phyloP scores from a whole-genome alignment of 192 early-diverging fungal species.

The Dissophora globulifera region DNA sequence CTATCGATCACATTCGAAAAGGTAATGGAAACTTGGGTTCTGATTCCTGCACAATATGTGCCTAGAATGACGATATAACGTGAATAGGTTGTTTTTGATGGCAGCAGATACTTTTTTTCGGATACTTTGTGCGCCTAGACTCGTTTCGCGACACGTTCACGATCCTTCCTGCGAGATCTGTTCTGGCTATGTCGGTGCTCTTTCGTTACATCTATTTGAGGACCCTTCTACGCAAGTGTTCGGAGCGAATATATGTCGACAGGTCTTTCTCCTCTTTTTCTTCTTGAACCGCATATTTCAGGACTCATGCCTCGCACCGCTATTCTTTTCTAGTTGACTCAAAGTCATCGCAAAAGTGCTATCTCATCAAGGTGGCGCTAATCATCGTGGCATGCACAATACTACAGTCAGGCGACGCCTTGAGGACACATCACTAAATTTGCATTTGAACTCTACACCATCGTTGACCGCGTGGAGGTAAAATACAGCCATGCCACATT shows the following conservation, averaged over 20 bases:
- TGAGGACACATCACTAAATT: conserved; percentile 92
- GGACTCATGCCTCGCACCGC: not conserved
- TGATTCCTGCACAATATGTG: not conserved
- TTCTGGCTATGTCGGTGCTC: conserved; percentile 70
- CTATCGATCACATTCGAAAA: conserved; percentile 93
- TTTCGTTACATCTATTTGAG: conserved; percentile 48
- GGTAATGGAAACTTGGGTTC: too few species aligned
- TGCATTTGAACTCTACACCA: conserved; percentile 98
- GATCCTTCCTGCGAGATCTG: conserved; percentile 88
- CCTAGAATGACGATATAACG: not conserved
- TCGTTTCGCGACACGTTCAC: conserved; percentile 96
- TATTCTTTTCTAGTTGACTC: conserved; percentile 61
- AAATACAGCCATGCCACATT: not conserved
- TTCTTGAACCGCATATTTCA: too few species aligned
- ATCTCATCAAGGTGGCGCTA: conserved; percentile 89
- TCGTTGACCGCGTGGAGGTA: conserved; percentile 95
- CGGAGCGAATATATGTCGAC: conserved; percentile 43
- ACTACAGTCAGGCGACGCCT: conserved; percentile 86
- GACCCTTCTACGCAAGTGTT: conserved; percentile 38
- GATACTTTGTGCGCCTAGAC: conserved; percentile 91
- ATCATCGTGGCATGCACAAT: conserved; percentile 79
- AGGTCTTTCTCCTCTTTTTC: too few species aligned
- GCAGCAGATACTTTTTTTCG: conserved; percentile 85
- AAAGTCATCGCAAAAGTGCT: conserved; percentile 86
- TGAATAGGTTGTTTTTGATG: too few species aligned